These are phyloP conservation scores for Leucaena leucocephala DNA, from an alignment of 306 rosid species.

Conservation along the genomic window DNA sequence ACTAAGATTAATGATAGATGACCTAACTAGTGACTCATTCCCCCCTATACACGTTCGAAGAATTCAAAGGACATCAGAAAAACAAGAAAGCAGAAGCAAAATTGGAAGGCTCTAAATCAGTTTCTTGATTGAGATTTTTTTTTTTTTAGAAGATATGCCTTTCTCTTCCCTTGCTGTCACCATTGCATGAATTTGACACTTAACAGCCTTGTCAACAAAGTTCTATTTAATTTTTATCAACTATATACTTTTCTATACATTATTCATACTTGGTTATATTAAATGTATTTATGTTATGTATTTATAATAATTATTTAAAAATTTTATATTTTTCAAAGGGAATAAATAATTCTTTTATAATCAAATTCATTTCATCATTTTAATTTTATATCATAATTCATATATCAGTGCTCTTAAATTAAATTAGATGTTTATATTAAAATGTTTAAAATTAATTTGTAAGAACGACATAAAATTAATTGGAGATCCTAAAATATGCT, in stretches of 20 bases:
- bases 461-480: neutral
- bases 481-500: neutral
- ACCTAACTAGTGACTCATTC: constrained; percentile 25
- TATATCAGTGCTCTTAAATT: no score
- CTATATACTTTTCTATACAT: no score
- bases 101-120: no score
- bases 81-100: neutral
- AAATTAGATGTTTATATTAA: neutral
- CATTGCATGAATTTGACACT: constrained; percentile 6
- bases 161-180: neutral
- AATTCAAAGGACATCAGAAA: neutral
- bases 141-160: neutral
- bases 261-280: no score
- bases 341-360: no score
- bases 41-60: neutral
- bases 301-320: no score
- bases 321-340: no score
- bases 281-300: no score
- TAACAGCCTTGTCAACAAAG: constrained; percentile 22
- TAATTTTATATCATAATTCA: no score
- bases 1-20: neutral
- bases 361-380: no score
- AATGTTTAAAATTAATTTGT: neutral
- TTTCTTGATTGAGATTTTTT: neutral
- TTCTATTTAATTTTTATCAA: no score